A percentile compares a stretch with the other conserved stretches of the same genome.
phyloP scores from a whole-genome alignment of 441 rosid species.

The Monsonia emarginata region DNA sequence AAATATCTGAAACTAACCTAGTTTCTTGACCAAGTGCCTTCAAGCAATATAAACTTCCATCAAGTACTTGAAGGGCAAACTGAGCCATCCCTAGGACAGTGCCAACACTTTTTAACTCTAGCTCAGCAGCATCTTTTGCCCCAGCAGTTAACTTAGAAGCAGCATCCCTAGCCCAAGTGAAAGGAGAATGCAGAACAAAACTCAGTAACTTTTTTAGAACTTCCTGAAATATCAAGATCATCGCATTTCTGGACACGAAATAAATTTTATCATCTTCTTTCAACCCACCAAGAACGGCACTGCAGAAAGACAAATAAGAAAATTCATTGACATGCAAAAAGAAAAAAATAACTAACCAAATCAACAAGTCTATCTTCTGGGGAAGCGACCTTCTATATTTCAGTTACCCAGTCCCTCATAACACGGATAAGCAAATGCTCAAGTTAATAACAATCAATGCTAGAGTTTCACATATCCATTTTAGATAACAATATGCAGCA shows the following conservation, averaged over 20 bases:
- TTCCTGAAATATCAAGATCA: conserved; percentile 39
- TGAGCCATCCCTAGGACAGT: conserved; percentile 35
- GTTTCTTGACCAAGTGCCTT: conserved; percentile 41
- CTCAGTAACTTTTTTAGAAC: conserved; percentile 39
- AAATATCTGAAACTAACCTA: conserved; percentile 44
- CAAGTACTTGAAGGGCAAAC: conserved; percentile 59
- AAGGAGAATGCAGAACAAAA: conserved; percentile 51
- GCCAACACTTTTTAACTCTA: conserved; percentile 24
- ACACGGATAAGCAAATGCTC: not conserved
- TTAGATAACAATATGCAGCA: not conserved
- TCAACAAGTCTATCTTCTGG: not conserved
- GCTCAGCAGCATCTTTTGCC: conserved; percentile 22
- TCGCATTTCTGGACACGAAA: conserved; percentile 47
- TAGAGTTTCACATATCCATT: not conserved
- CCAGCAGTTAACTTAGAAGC: conserved; percentile 31
- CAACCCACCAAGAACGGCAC: conserved; percentile 75
- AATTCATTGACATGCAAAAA: conserved; percentile 10
- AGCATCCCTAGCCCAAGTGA: conserved; percentile 48
- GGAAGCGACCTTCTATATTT: not conserved
- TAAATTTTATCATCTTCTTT: conserved; percentile 34
- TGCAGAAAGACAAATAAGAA: conserved; percentile 33
- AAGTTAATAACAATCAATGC: not conserved
- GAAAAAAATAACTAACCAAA: not conserved
- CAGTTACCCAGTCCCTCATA: not conserved
- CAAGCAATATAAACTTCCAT: conserved; percentile 54